Evolutionary conservation across 2,329 filamentous ascomycete species (phyloP), one percentile per base, ranked within the genome.

Genomic region (Ophiognomonia clavigignenti-juglandacearum): DNA sequence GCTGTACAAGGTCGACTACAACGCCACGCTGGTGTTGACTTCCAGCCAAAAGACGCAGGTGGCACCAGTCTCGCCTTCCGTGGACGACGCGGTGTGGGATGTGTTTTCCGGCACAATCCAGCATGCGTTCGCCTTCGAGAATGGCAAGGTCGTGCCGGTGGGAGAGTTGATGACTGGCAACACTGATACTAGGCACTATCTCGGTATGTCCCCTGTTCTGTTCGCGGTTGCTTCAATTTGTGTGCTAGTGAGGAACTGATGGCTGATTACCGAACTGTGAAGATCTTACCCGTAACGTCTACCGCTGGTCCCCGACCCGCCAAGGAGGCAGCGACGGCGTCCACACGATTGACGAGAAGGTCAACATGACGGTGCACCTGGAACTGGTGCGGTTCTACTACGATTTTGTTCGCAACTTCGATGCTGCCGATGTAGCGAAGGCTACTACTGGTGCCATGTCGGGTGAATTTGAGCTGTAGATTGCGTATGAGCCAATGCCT

Each of bases 311-410:
- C 2, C 66, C 67, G 4, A 56, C 57, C 8, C 65, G 65, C 38
- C 54, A 65, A 39, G 64, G 60, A 6, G 59, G 58, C 10, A 56
- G 49, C 24, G 44, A 51, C 1, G 63, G 66, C 45, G 58, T 50
- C 2, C 67, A 70, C 47, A 69, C 67, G 0, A 64, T 69, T 19
- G 61, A 70, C 51, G 67, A 69, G 50, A 55, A 59, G 10, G 53
- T 68, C 31, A 61, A 67, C 19, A 68, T 70, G 65, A 57, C 61
- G 9, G 56, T 59, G 11, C 67, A 70, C 48, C 46, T 69, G 50
- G 66, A 69, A 51, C 58, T 61, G 2, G 56, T 67, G 11, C 59
- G 58, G 16, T 67, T 70, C 42, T 70, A 69, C 39, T 66, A 66
- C 37, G 60, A 66, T 42, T 52, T 67, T 47, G 59, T 67, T 14